Percentiles rank a stretch among this genome's conserved stretches.
Evolutionary conservation across 1,284 basidiomycete genomes (phyloP).

Genomic region (Mycosarcoma maydis): DNA sequence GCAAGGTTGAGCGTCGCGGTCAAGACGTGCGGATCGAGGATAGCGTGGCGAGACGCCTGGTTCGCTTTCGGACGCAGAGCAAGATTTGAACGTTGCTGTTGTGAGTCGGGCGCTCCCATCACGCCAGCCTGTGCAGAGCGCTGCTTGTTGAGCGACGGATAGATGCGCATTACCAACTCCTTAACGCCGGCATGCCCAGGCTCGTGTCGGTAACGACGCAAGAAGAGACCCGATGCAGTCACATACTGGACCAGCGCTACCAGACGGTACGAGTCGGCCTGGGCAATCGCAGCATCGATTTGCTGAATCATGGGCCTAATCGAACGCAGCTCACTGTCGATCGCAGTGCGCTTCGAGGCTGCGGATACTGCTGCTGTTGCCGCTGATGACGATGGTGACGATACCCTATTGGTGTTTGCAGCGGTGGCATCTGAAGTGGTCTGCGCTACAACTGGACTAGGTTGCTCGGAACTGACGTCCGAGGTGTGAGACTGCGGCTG

Average conservation of each 20-base stretch:
- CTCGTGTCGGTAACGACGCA: slow-evolving; percentile 26
- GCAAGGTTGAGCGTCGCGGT: slow-evolving; percentile 49
- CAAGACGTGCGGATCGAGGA: slow-evolving; percentile 45
- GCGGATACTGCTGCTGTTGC: neutral
- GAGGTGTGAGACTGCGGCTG: neutral
- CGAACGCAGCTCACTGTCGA: neutral
- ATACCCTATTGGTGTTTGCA: neutral
- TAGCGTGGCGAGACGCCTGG: slow-evolving; percentile 31
- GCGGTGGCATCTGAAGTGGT: neutral
- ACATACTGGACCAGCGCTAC: slow-evolving; percentile 40
- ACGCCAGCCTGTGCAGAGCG: slow-evolving; percentile 3
- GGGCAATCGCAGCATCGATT: slow-evolving; percentile 30
- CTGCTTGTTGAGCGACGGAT: slow-evolving; percentile 36
- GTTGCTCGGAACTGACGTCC: neutral
- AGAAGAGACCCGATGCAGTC: slow-evolving; percentile 28
- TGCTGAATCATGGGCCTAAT: slow-evolving; percentile 24
- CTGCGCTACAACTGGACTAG: neutral
- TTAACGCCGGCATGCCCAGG: slow-evolving; percentile 32
- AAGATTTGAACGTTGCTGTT: neutral
- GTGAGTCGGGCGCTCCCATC: neutral
- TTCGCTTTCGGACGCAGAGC: slow-evolving; percentile 22
- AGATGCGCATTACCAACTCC: slow-evolving; percentile 41
- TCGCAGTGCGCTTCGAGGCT: neutral
- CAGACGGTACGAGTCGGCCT: slow-evolving; percentile 39
- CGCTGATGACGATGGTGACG: neutral